Evolutionary conservation across 129 eudicot species (phyloP).

Genomic region (Centrapalus pauciflorus): DNA sequence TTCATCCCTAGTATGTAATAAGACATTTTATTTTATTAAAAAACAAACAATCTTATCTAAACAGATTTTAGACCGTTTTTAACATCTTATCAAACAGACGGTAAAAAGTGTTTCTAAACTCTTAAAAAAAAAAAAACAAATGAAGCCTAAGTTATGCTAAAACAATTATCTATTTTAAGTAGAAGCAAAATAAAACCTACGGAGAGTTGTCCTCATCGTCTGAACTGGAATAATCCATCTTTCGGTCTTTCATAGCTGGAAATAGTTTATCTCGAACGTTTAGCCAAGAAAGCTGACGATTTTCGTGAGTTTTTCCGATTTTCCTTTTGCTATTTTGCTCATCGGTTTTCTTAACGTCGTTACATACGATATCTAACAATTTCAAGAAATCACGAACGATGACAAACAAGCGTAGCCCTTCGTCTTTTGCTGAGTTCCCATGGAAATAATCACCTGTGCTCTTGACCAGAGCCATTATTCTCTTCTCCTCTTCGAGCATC

Average conservation of each 20-base stretch:
- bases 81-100: too few relatives aligned
- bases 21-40: too few relatives aligned
- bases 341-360: conserved; percentile 32
- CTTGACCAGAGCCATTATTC: conserved; percentile 54
- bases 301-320: conserved; percentile 26
- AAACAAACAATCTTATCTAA: too few relatives aligned
- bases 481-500: conserved; percentile 65
- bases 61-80: too few relatives aligned
- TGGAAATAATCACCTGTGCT: conserved; percentile 84
- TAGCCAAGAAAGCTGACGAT: conserved; percentile 9
- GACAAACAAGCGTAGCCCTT: conserved; percentile 57
- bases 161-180: neutral
- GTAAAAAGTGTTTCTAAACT: too few relatives aligned
- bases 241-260: conserved; percentile 50
- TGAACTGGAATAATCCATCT: conserved; percentile 50
- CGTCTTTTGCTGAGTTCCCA: conserved; percentile 69
- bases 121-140: too few relatives aligned
- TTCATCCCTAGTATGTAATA: too few relatives aligned
- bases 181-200: conserved; percentile 10
- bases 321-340: conserved; percentile 21
- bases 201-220: conserved; percentile 50
- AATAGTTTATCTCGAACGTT: conserved; percentile 41
- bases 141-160: too few relatives aligned
- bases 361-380: conserved; percentile 56
- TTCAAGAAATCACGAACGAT: conserved; percentile 65